Base-by-base conservation (phyloP, 306 rosid species). In the Lathyrus sativus region DNA sequence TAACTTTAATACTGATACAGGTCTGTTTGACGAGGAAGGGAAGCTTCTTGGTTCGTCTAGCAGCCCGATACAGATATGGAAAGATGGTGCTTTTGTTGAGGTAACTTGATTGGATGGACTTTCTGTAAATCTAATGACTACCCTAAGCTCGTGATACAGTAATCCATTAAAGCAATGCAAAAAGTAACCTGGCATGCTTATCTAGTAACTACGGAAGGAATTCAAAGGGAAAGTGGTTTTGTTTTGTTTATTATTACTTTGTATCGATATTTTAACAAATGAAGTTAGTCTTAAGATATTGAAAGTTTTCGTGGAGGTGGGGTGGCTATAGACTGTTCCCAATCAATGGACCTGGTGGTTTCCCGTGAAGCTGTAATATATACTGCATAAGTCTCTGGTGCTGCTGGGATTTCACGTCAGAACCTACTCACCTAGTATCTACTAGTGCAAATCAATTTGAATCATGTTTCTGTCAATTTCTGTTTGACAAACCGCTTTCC, bases 21-120 rank as follows among this genome's bases (percentile, higher is more conserved):
- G 98, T 45, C 61, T 93, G 68, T 93, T 93, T 78, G 95, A 88
- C 26, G 89, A 86, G 76, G 37, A 75, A 44, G 97, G 98, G 66
- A 88, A 90, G 88, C 98, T 93, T 85, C 87, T 93, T 37, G 96
- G 98, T 67, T 90, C 84, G 4, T 88, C 86, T 54, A 90, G 97
- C 83, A 90, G 97, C 76, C 83, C 93, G 4, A 90, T 93, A 58
- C 98, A 93, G 81, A 93, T 93, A 75, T 93, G 98, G 98, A 93
- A 90, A 72, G 91, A 88, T 1, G 96, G 85, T 42, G 77, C 80
- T 49, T 81, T 61, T 50, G 83, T 90, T 37, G 97, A 93, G 98
- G 98, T 93, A 80, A 66, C 17, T n/a, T 44, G 18, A 29, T 39
- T 51, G 14, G 65, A 49, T 74, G 77, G 37, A 46, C 56, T 66